Conservation (phyloP, 148 eudicot species). For the Cornus suecica region DNA sequence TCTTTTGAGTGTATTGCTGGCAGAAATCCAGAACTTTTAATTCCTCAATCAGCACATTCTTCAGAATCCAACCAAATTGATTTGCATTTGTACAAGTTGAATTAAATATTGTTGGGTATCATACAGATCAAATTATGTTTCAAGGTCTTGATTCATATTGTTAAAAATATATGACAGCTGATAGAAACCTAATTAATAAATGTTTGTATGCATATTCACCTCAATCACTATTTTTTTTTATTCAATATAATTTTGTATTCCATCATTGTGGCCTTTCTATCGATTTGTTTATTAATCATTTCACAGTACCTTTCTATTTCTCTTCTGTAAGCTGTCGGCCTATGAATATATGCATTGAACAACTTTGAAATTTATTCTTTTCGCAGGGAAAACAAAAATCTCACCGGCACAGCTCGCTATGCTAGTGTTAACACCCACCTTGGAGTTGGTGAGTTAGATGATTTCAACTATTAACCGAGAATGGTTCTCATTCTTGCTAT, state of each 20-base stretch:
- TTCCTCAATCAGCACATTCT: too few species aligned
- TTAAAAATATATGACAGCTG: too few species aligned
- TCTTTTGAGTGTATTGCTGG: too few species aligned
- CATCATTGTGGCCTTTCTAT: background rate
- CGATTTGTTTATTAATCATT: slow-evolving; percentile 2
- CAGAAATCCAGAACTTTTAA: too few species aligned
- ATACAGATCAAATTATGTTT: too few species aligned
- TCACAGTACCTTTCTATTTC: background rate
- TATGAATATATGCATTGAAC: background rate
- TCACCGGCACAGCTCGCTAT: slow-evolving; percentile 97
- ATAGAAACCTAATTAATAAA: background rate
- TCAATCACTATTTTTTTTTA: background rate
- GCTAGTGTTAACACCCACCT: slow-evolving; percentile 98
- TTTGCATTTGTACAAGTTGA: too few species aligned
- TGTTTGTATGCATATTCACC: background rate
- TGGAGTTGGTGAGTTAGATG: slow-evolving; percentile 66
- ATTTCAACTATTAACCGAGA: background rate
- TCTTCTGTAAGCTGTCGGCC: slow-evolving; percentile 1
- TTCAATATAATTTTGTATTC: background rate
- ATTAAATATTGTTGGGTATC: too few species aligned
- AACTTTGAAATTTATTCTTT: background rate
- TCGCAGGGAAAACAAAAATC: slow-evolving; percentile 92
- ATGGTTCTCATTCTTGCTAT: background rate
- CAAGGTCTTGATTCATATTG: too few species aligned
- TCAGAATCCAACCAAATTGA: too few species aligned